These are phyloP conservation scores for Phlebopus sp. DNA, from an alignment of 1,284 basidiomycete species.

Conservation along the genomic window DNA sequence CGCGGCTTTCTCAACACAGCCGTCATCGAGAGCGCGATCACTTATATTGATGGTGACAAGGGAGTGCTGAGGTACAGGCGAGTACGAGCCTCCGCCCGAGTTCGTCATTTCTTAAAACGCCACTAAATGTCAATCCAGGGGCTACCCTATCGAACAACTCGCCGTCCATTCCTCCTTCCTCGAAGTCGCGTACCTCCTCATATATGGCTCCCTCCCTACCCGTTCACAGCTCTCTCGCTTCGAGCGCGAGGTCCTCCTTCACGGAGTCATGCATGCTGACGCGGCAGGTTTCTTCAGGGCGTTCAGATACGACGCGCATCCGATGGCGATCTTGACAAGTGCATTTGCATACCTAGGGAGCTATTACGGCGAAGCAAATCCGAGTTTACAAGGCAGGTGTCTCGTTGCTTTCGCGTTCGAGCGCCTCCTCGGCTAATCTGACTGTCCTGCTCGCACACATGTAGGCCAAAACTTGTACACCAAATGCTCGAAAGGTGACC, in stretches of 20 bases:
- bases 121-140: slow-evolving; percentile 43
- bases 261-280: slow-evolving; percentile 75
- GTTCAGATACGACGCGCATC: slow-evolving; percentile 86
- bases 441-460: background rate
- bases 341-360: slow-evolving; percentile 85
- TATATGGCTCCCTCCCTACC: slow-evolving; percentile 83
- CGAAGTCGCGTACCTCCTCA: slow-evolving; percentile 82
- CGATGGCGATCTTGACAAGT: slow-evolving; percentile 84
- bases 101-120: background rate
- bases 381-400: slow-evolving; percentile 63
- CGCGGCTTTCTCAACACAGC: slow-evolving; percentile 86
- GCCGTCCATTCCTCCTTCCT: slow-evolving; percentile 76
- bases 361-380: slow-evolving; percentile 80
- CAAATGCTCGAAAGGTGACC: slow-evolving; percentile 55
- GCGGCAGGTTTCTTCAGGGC: slow-evolving; percentile 78
- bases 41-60: slow-evolving; percentile 84
- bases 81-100: background rate
- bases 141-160: slow-evolving; percentile 91
- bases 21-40: slow-evolving; percentile 77
- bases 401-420: background rate
- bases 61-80: slow-evolving; percentile 77
- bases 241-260: slow-evolving; percentile 73
- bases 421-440: background rate
- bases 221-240: slow-evolving; percentile 59
- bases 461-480: slow-evolving; percentile 79